These are phyloP conservation scores for Botrytis byssoidea DNA, from an alignment of 2,329 filamentous ascomycete species.

Conservation along the genomic window DNA sequence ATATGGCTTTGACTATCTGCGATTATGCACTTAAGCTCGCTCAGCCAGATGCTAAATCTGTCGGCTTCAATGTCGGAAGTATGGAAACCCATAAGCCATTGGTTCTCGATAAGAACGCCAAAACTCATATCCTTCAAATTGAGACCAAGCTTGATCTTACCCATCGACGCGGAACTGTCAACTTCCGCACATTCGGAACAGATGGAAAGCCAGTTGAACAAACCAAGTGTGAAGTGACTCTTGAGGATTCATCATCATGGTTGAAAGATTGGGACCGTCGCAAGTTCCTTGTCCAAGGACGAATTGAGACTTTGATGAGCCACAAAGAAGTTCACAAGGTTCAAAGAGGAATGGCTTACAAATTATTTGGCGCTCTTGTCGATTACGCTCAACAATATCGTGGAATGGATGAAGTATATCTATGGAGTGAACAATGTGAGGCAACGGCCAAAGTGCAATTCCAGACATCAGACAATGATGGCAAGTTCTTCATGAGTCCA, in stretches of 20 bases:
- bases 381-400: conserved; percentile 53
- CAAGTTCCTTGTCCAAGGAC: conserved; percentile 37
- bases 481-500: conserved; percentile 54
- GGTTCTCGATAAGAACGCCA: conserved; percentile 45
- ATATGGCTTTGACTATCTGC: conserved; percentile 57
- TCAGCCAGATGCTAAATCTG: conserved; percentile 39
- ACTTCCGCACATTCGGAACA: conserved; percentile 23
- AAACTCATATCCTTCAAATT: conserved; percentile 24
- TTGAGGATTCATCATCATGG: conserved; percentile 21
- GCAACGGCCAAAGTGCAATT: conserved; percentile 46
- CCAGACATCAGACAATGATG: conserved; percentile 49
- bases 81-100: conserved; percentile 70
- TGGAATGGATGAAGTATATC: conserved; percentile 56
- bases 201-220: conserved; percentile 24
- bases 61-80: conserved; percentile 56
- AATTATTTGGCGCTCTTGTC: conserved; percentile 58
- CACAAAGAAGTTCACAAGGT: conserved; percentile 59
- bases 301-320: conserved; percentile 42
- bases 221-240: conserved; percentile 18
- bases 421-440: conserved; percentile 48
- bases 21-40: conserved; percentile 52
- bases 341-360: conserved; percentile 71
- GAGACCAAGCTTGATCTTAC: conserved; percentile 27
- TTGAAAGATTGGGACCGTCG: conserved; percentile 21
- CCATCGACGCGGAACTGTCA: conserved; percentile 22